Evolutionary conservation across 108 stramenopile species (phyloP), one percentile per base, ranked within the genome.

Genomic region (Nannochloropsis granulata): DNA sequence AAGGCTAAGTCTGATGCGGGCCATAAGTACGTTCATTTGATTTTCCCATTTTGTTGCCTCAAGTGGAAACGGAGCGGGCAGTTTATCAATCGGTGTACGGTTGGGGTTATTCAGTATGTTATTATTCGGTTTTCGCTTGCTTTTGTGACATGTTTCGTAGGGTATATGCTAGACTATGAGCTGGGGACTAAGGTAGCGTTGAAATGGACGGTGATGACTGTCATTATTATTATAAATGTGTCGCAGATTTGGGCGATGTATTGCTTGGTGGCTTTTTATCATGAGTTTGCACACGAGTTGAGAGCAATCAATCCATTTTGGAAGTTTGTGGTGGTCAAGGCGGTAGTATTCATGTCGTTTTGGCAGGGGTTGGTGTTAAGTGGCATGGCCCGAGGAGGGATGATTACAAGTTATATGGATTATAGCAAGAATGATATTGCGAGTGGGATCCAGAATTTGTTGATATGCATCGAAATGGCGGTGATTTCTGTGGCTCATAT

Each of bases 341-440:
- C 94, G 23, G 95, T 98, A n/a, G 93, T 98, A 12, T 98, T 98
- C 89, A 95, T 97, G 83, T 95, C 96, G 0, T 98, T 94, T 93
- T 97, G 96, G 98, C 98, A 98, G 89, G 91, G 94, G 16, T 93
- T 97, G 13, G 85, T 90, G 23, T 95, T 98, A 79, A 92, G 92
- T 25, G 94, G 93, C 34, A 79, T 97, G 82, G 45, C 83, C 78
- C 14, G 34, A 71, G 82, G 43, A n/a, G 43, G 78, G 23, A 86
- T 86, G 8, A 16, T 56, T n/a, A 79, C 19, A 7, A 21, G 71
- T 13, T 25, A 26, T 13, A 44, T 25, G 82, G 80, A 85, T 23
- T 85, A 78, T 79, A 85, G 71, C 78, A 92, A 92, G 43, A 93
- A 92, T 11, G 94, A 95, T 14, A 93, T 95, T 79, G 95, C 94